Conservation (phyloP, 2,329 filamentous ascomycete genomes). For the Aspergillus candidus region DNA sequence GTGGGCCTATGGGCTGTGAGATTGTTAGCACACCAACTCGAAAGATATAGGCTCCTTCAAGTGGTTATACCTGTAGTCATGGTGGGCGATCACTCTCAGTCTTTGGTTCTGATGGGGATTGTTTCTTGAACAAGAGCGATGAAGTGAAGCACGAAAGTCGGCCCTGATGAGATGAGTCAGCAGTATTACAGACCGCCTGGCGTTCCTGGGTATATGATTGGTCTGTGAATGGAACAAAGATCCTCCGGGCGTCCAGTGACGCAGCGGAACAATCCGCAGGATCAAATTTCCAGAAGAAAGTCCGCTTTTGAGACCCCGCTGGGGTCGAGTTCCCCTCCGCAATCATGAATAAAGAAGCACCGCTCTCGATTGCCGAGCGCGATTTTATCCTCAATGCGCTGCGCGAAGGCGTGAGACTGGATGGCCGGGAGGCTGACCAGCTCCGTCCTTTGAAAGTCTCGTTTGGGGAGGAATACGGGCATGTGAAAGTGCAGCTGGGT, state of each 20-base stretch:
- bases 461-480: slow-evolving; percentile 87
- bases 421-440: slow-evolving; percentile 74
- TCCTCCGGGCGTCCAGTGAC: slow-evolving; percentile 13
- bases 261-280: slow-evolving; percentile 10
- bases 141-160: slow-evolving; percentile 8
- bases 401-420: slow-evolving; percentile 71
- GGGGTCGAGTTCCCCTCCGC: slow-evolving; percentile 20
- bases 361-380: slow-evolving; percentile 83
- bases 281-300: slow-evolving; percentile 14
- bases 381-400: slow-evolving; percentile 80
- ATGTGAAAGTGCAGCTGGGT: slow-evolving; percentile 78
- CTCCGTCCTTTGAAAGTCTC: slow-evolving; percentile 70
- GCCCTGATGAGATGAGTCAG: slow-evolving; percentile 7
- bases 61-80: slow-evolving; percentile 37
- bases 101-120: slow-evolving; percentile 1
- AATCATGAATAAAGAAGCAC: slow-evolving; percentile 83
- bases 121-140: neutral
- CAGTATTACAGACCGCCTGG: slow-evolving; percentile 6
- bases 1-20: slow-evolving; percentile 72
- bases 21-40: slow-evolving; percentile 19
- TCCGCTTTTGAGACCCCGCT: slow-evolving; percentile 16
- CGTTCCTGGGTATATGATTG: slow-evolving; percentile 1
- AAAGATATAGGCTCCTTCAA: slow-evolving; percentile 6
- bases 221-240: slow-evolving; percentile 4
- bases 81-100: slow-evolving; percentile 11